Evolutionary conservation across 805 yeast genomes (phyloP), one percentile per base, ranked within the genome.

Genomic region (Suhomyces sp.): DNA sequence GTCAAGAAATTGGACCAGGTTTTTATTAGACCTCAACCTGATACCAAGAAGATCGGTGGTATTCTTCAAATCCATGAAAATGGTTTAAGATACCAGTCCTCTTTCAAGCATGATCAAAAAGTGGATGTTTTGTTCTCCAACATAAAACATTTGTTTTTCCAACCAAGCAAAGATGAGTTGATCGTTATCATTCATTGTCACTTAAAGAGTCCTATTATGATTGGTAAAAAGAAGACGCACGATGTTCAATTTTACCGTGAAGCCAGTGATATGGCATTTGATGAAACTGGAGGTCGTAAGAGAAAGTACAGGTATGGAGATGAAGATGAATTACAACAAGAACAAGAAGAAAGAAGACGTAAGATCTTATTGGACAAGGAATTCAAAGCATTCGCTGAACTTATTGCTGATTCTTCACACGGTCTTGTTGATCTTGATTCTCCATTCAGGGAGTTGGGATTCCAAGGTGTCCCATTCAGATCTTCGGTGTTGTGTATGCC

Each of bases 251-350:
- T 93, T 57, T 93, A 90, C 68, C 75, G 98, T 45, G 98, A 93
- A 61, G 98, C 97, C 9, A 81, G 95, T 19, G 98, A 93, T 56
- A 84, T 88, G 73, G 81, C 95, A 3, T 88, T 88, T 51, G 98
- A 93, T 63, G 98, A 93, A 64, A 93, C 98, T 13, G 96, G 97
- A 46, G 90, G 88, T 42, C 82, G 96, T 43, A 83, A 87, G 66
- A 80, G 97, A 61, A 77, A 76, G 46, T 83, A 82, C 60, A 67
- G 93, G 54, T 93, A 93, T 57, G 98, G 98, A 30, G 98, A 93
- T 59, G 98, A 93, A 61, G 98, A 93, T 61, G 98, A 93, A 65
- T 71, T 93, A 46, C 98, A 93, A 63, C 97, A 91, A 63, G 98
- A 93, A 67, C 97, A 91, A 65, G 98, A 93, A 61, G 98, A 93